A percentile compares a stretch with the other conserved stretches of the same genome.
Conservation (phyloP, 805 yeast genomes). For the Wickerhamomyces hampshirensis region DNA sequence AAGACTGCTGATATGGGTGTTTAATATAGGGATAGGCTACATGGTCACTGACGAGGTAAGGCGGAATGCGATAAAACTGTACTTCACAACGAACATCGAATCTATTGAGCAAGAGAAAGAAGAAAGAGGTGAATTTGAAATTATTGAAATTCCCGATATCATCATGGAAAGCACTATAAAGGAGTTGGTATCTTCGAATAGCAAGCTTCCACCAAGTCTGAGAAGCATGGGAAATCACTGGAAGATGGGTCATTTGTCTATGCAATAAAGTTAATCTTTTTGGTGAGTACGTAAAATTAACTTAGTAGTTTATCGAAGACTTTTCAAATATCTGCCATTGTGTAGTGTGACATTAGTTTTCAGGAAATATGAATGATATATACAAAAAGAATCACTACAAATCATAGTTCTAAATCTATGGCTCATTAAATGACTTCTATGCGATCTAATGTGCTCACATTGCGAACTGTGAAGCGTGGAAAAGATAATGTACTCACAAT, state of each 20-base stretch:
- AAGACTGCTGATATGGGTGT: slow-evolving; percentile 41
- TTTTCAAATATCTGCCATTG: not conserved
- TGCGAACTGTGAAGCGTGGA: slow-evolving; percentile 22
- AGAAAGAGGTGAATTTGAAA: slow-evolving; percentile 37
- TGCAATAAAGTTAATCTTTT: not conserved
- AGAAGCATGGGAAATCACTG: slow-evolving; percentile 18
- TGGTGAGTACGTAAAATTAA: too few relatives aligned
- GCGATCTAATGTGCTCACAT: slow-evolving; percentile 26
- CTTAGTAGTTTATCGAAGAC: too few relatives aligned
- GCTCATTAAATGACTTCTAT: slow-evolving; percentile 10
- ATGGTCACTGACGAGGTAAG: slow-evolving; percentile 6
- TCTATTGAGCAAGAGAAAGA: slow-evolving; percentile 25
- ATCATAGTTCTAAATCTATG: too few relatives aligned
- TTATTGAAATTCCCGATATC: slow-evolving; percentile 27
- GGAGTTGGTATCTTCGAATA: slow-evolving; percentile 26
- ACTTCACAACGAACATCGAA: slow-evolving; percentile 33
- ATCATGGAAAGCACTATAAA: slow-evolving; percentile 29
- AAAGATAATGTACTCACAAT: slow-evolving; percentile 19
- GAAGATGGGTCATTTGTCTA: slow-evolving; percentile 11
- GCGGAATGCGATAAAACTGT: slow-evolving; percentile 37
- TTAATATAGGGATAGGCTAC: slow-evolving; percentile 37
- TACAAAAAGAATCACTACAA: not conserved
- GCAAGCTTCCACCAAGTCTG: slow-evolving; percentile 29
- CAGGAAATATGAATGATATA: not conserved
- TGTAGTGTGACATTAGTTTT: not conserved